Evolutionary conservation across 2,329 filamentous ascomycete genomes (phyloP), one percentile per base, ranked within the genome.

Genomic region (Scopulariopsis brevicaulis): DNA sequence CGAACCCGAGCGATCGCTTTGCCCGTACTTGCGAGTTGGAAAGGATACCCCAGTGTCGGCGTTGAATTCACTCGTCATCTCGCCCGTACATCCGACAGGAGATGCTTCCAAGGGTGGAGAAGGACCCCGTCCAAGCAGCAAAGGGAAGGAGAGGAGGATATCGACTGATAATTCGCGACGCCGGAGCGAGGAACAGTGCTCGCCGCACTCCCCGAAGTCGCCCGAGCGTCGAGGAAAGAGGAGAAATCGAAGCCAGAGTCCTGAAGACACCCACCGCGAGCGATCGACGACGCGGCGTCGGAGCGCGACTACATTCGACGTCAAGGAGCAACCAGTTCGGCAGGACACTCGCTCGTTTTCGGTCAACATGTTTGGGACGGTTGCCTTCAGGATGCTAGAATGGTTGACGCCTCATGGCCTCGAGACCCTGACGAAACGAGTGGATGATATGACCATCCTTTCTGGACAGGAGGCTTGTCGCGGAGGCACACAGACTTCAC

Each of bases 1-100:
- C 64, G 83, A 94, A 62, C 84, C 90, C 0, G 84, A 89, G 61
- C 77, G 74, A 59, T 83, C 81, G 2, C 74, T 96, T 0, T 96
- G 90, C 55, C 77, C 77, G 1, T 68, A 73, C 24, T 68, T 83
- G 18, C 70, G 71, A 53, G 68, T 71, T 5, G 69, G 74, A 1
- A 73, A 72, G 55, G 69, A 71, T 24, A 57, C 55, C 20, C 55
- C 55, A 1, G 55, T 53, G n/a, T 52, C 55, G 12, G 48, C 32
- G 10, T 18, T 53, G 15, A 57, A 53, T 14, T 52, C 55, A 7
- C 55, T 57, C n/a, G 55, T 57, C n/a, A 52, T 57, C 11, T 52
- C 55, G 4, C 55, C 55, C 5, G 48, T 57, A 1, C 55, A 57
- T 24, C 50, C 48, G 46, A n/a, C 55, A 11, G 43, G 46, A 7